Percentiles rank a stretch among this genome's conserved stretches.
Conservation (phyloP, 2,329 filamentous ascomycete genomes). For the Dothiorella sarmentorum region DNA sequence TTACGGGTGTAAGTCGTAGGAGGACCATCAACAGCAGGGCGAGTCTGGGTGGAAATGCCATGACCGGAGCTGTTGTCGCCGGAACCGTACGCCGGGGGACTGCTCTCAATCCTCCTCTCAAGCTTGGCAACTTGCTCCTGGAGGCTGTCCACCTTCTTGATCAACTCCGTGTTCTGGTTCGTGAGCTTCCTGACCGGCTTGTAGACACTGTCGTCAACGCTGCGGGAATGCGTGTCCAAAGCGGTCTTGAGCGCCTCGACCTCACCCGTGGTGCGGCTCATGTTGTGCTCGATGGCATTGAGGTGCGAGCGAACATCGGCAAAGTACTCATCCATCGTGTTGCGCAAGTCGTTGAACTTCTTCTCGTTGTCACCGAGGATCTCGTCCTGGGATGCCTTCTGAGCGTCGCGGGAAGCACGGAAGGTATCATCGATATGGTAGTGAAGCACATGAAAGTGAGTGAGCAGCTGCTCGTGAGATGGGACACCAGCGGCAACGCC, state of each 20-base stretch:
- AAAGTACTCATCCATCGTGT: constrained; percentile 25
- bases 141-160: constrained; percentile 28
- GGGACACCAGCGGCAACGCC: background rate
- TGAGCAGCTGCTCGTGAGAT: constrained; percentile 17
- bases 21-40: background rate
- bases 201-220: constrained; percentile 28
- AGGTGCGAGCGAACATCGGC: constrained; percentile 29
- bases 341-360: constrained; percentile 16
- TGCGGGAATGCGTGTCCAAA: constrained; percentile 7
- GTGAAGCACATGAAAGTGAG: constrained; percentile 37
- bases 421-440: constrained; percentile 33
- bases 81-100: background rate
- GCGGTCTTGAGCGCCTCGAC: constrained; percentile 25
- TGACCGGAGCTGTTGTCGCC: background rate
- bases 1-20: background rate
- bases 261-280: constrained; percentile 23
- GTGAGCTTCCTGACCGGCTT: constrained; percentile 26
- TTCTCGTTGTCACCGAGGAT: constrained; percentile 19
- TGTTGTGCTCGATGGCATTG: constrained; percentile 25
- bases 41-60: background rate
- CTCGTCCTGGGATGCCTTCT: constrained; percentile 22
- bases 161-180: constrained; percentile 26
- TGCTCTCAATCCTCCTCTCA: constrained; percentile 9
- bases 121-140: constrained; percentile 27
- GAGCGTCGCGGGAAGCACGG: background rate